Evolutionary conservation across 345 rosid genomes (phyloP).

Genomic region (Acer campestre): DNA sequence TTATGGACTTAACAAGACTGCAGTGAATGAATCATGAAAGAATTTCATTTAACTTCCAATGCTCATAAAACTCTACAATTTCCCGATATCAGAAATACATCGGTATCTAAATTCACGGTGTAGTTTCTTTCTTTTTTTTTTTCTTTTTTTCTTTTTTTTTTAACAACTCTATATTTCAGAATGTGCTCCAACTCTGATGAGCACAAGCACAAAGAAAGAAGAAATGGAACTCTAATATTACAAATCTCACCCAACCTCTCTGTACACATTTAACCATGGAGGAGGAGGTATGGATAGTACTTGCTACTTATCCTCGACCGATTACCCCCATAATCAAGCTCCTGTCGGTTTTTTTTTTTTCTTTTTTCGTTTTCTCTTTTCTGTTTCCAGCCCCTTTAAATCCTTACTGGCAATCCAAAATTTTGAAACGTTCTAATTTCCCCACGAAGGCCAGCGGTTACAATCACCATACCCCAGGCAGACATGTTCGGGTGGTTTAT

Average conservation of each 20-base stretch:
- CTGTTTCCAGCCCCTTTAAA: constrained; percentile 18
- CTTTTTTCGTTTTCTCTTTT: not conserved
- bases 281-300: constrained; percentile 19
- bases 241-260: constrained; percentile 72
- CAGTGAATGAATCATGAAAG: constrained; percentile 35
- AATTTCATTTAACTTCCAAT: constrained; percentile 48
- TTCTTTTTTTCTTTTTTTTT: constrained; percentile 12
- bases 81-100: constrained; percentile 40
- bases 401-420: constrained; percentile 84
- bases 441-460: constrained; percentile 84
- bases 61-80: constrained; percentile 56
- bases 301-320: constrained; percentile 19
- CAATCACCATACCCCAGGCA: constrained; percentile 89
- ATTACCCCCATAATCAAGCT: constrained; percentile 13
- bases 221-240: constrained; percentile 52
- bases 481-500: constrained; percentile 53
- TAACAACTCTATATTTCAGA: constrained; percentile 54
- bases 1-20: not conserved
- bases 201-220: constrained; percentile 48
- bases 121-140: constrained; percentile 20
- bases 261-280: constrained; percentile 57
- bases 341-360: not conserved
- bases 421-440: constrained; percentile 87
- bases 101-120: constrained; percentile 39
- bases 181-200: constrained; percentile 38